phyloP scores from a whole-genome alignment of 106 monocot species.

The Agapanthus africanus region DNA sequence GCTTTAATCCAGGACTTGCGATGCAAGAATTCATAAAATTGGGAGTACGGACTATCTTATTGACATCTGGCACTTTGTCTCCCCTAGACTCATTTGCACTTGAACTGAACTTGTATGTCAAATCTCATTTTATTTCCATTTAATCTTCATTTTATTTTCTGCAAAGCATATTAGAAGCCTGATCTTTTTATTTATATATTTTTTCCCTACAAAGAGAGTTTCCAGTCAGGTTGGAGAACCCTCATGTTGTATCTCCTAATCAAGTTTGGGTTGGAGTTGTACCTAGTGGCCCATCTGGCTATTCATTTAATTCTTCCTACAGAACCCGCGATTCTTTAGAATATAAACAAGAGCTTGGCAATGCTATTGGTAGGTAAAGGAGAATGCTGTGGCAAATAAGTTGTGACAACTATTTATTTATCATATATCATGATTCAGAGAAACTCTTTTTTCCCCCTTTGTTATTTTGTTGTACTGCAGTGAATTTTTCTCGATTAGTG shows the following conservation, averaged over 20 bases:
- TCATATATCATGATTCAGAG: neutral
- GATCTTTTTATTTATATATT: neutral
- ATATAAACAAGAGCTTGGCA: conserved; percentile 94
- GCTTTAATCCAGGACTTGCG: conserved; percentile 95
- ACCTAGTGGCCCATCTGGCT: conserved; percentile 79
- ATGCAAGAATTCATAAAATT: conserved; percentile 77
- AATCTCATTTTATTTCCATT: conserved; percentile 4
- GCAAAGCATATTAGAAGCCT: neutral
- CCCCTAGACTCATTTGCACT: conserved; percentile 84
- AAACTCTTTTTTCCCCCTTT: neutral
- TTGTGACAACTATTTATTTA: neutral
- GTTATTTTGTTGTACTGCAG: conserved; percentile 31
- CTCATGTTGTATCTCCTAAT: conserved; percentile 77
- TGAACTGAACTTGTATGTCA: conserved; percentile 79
- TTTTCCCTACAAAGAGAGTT: conserved; percentile 45
- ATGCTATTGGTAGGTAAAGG: conserved; percentile 65
- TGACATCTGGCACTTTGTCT: conserved; percentile 93
- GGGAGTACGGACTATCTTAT: conserved; percentile 72
- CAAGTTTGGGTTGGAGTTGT: conserved; percentile 98
- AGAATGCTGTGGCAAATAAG: neutral
- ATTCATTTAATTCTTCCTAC: conserved; percentile 79
- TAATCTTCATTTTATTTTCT: conserved; percentile 9
- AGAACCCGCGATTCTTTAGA: conserved; percentile 71
- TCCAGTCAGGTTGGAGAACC: conserved; percentile 90
- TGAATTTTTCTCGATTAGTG: conserved; percentile 91